Conservation (phyloP, 208 protist species). For the Acanthamoeba sp. region DNA sequence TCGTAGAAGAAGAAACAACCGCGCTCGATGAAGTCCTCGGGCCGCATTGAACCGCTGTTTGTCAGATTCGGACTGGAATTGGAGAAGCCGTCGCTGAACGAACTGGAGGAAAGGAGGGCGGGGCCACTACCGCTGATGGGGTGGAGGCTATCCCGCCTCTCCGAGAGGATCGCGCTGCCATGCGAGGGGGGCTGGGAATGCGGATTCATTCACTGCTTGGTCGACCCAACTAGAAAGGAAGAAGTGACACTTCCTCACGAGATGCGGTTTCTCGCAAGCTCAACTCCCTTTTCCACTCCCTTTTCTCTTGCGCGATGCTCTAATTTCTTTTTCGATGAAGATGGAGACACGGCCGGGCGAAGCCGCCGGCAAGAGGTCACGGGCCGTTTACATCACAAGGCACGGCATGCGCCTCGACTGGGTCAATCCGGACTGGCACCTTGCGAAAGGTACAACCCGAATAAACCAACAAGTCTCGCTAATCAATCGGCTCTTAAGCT, state of each 20-base stretch:
- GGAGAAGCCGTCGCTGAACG: not conserved
- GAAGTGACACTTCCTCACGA: too few relatives aligned
- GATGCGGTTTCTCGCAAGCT: too few relatives aligned
- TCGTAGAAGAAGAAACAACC: slow-evolving; percentile 73
- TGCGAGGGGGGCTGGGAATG: not conserved
- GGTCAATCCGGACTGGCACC: slow-evolving; percentile 41
- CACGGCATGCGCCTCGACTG: slow-evolving; percentile 52
- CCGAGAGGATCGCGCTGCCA: not conserved
- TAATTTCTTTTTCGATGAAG: not conserved
- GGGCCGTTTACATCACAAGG: slow-evolving; percentile 16
- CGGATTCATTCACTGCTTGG: not conserved
- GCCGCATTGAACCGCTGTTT: not conserved
- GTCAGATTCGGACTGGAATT: too few relatives aligned
- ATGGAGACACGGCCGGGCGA: not conserved
- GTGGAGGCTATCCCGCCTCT: not conserved
- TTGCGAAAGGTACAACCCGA: slow-evolving; percentile 10
- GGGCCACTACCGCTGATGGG: not conserved
- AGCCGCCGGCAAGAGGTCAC: not conserved
- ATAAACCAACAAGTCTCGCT: too few relatives aligned
- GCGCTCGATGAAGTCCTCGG: slow-evolving; percentile 11
- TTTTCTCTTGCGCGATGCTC: too few relatives aligned
- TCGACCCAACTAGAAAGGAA: too few relatives aligned
- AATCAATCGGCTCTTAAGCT: too few relatives aligned
- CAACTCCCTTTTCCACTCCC: too few relatives aligned
- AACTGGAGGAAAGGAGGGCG: not conserved